Base-by-base conservation (phyloP, 31 red algal species). In the Asparagopsis taxiformis region DNA sequence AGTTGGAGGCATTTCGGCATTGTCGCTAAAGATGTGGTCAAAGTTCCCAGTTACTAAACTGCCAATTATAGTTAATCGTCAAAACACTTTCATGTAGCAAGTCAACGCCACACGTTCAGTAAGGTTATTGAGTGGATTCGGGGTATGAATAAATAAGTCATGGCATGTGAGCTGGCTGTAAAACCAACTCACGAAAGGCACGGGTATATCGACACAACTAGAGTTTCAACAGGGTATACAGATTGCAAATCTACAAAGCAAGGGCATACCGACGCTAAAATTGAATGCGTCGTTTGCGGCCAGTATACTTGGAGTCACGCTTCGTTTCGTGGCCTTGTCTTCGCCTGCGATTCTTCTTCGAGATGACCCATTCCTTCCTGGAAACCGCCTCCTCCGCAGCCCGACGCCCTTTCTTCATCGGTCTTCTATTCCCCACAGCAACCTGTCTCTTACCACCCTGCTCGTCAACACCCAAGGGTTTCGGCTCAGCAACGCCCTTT, bases 221-320 rank as follows among this genome's bases (percentile, higher is more conserved):
- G n/a, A n/a, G n/a, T n/a, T n/a, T n/a, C n/a, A n/a, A n/a, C n/a
- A n/a, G n/a, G n/a, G n/a, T n/a, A n/a, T n/a, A n/a, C n/a, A 6
- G 28, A 2, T 23, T 58, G 54, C 13, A 11, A 4, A 2, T n/a
- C 28, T 24, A 49, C 44, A 49, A 49, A 17, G 17, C 11, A 49
- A 17, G 44, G 9, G 9, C 17, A 17, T 49, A 49, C 44, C 13
- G 48, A 20, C 3, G 23, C 57, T 56, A 91, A 74, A 96, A 91
- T 59, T 90, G 69, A 36, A 75, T 72, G 39, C 74, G 69, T 59
- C 93, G 93, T 53, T 86, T 85, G 32, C 86, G 53, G 23, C 87
- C 93, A 16, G 87, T 96, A 72, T 96, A 96, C 66, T 91, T 90
- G 19, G 79, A 80, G 51, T 96, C 80, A 11, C 59, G 43, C 38